Conservation (phyloP, 768 basidiomycete species). For the Leucogyrophana mollusca region DNA sequence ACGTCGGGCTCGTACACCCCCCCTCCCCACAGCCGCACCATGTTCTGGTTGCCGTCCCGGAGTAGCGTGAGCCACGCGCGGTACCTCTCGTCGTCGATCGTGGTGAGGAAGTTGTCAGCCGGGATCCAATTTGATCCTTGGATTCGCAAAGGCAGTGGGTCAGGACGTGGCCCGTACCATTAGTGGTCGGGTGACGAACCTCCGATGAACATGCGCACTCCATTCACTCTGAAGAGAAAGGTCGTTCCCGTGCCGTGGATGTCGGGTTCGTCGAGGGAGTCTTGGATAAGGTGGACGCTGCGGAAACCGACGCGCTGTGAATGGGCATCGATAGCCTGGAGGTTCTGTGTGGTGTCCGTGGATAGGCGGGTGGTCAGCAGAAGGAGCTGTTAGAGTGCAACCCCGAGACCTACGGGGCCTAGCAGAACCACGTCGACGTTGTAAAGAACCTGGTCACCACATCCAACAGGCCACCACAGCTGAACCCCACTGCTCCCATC, state of each 20-base stretch:
- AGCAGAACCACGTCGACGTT: constrained; percentile 49
- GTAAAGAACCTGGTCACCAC: constrained; percentile 76
- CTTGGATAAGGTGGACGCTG: constrained; percentile 70
- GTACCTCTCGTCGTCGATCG: constrained; percentile 57
- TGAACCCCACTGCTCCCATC: constrained; percentile 31
- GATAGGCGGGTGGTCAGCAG: not conserved
- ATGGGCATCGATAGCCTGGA: constrained; percentile 43
- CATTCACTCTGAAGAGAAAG: constrained; percentile 87
- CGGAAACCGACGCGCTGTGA: constrained; percentile 68
- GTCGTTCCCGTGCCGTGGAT: constrained; percentile 48
- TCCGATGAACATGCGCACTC: constrained; percentile 76
- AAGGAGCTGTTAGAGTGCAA: not conserved
- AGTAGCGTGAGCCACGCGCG: constrained; percentile 74
- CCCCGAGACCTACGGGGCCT: constrained; percentile 39
- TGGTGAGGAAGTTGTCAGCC: constrained; percentile 80
- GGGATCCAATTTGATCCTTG: constrained; percentile 87
- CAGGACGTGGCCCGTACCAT: not conserved
- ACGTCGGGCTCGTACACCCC: constrained; percentile 76
- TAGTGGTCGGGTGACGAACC: constrained; percentile 39
- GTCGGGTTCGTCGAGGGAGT: constrained; percentile 63
- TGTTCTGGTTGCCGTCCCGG: constrained; percentile 84
- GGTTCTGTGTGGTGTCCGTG: not conserved
- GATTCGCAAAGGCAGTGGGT: not conserved
- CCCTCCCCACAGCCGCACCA: constrained; percentile 89
- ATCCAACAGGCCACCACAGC: constrained; percentile 79